Evolutionary conservation across 140 eudicot species (phyloP).

Genomic region (Stevia rebaudiana): DNA sequence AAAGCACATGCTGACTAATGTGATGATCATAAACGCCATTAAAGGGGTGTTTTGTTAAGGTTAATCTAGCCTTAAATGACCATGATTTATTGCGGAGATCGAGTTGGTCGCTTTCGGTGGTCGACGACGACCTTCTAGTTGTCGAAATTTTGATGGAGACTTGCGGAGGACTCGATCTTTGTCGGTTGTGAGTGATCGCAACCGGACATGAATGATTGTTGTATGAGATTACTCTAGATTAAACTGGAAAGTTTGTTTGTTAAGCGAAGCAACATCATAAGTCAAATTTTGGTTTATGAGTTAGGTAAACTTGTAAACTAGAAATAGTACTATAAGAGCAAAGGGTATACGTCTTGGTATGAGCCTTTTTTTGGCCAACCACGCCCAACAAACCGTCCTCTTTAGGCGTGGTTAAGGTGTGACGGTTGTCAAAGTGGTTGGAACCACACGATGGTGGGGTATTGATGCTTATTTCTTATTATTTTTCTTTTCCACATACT

Average conservation of each 20-base stretch:
- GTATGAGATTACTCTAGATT: background rate
- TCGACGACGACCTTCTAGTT: slow-evolving; percentile 3
- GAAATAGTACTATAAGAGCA: too few species aligned
- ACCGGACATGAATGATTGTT: slow-evolving; percentile 1
- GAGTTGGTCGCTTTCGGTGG: slow-evolving; percentile 8
- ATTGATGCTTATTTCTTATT: too few species aligned
- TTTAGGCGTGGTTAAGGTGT: too few species aligned
- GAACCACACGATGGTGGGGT: too few species aligned
- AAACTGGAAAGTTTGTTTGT: background rate
- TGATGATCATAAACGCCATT: slow-evolving; percentile 23
- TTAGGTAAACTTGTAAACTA: too few species aligned
- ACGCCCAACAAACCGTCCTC: too few species aligned
- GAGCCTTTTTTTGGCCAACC: too few species aligned
- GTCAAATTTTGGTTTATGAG: too few species aligned
- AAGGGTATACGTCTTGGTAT: too few species aligned
- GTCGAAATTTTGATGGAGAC: slow-evolving; percentile 24
- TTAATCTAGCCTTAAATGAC: background rate
- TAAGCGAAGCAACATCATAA: slow-evolving; percentile 1
- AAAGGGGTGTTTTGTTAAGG: background rate
- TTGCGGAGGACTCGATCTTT: slow-evolving; percentile 28
- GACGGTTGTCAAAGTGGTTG: too few species aligned
- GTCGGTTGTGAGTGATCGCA: slow-evolving; percentile 10
- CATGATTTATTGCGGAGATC: slow-evolving; percentile 1
- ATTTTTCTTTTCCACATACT: too few species aligned
- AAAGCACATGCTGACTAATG: slow-evolving; percentile 24